Percentiles rank a stretch among this genome's conserved stretches.
Conservation (phyloP, 169 alveolate genomes). For the Nephromyces sp. region DNA sequence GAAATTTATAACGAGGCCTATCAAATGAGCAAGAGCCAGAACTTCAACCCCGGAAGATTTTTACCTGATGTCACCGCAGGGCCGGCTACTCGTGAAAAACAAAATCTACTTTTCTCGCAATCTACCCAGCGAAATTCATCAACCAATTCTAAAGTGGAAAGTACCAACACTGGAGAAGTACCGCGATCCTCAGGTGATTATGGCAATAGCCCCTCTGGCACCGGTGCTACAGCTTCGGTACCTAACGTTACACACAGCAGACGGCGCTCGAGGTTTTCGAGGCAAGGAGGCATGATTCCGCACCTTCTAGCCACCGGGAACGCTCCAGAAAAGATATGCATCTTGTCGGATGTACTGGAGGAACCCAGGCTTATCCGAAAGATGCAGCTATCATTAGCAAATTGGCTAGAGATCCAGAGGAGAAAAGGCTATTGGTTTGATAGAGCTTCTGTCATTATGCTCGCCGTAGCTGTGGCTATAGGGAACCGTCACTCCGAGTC, state of each 20-base stretch:
- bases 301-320: neutral
- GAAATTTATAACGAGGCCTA: neutral
- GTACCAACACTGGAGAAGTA: neutral
- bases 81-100: too few relatives aligned
- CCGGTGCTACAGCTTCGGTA: neutral
- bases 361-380: neutral
- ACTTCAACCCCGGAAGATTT: too few relatives aligned
- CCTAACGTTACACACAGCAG: neutral
- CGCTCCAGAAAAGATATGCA: neutral
- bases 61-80: too few relatives aligned
- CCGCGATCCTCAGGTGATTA: neutral
- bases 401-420: neutral
- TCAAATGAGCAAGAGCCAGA: too few relatives aligned
- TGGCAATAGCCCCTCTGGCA: neutral
- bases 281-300: neutral
- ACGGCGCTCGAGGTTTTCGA: neutral
- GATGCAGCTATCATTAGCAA: neutral
- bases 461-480: neutral
- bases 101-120: too few relatives aligned
- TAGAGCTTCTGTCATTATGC: neutral
- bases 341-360: neutral
- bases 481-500: neutral
- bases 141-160: too few relatives aligned
- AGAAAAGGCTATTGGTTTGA: neutral
- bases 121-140: too few relatives aligned